Evolutionary conservation across 352 stramenopile species (phyloP), one percentile per base, ranked within the genome.

Genomic region (Discostella stelligera): DNA sequence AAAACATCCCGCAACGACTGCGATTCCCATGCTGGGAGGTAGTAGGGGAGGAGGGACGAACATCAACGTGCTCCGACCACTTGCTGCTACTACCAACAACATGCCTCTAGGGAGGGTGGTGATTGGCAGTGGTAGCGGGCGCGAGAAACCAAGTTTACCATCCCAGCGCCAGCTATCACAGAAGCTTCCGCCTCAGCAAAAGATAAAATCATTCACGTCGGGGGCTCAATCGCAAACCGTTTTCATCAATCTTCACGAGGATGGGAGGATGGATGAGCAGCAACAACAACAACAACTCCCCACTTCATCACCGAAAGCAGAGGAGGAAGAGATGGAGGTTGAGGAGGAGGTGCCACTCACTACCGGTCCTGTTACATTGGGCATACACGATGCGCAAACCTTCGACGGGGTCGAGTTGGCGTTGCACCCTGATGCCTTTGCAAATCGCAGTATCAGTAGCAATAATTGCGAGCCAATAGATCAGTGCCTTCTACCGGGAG

Each of bases 321-420:
- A 61, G 54, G 39, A 23, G 39, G 37, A 21, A 56, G 27, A 18
- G 32, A 13, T 44, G 23, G 39, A 44, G 20, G 39, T 25, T 23
- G 20, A 37, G 25, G n/a, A 50, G 18, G 71, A 80, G 16, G 52
- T 73, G 32, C 53, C 78, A 61, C 65, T 85, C 3, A 86, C 77
- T 23, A 83, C 83, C 66, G 79, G 67, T 5, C 71, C 91, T 5
- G 14, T 93, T 27, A 90, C 88, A 37, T 66, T 93, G 54, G 91
- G 84, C 56, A 70, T 93, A 20, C 88, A 93, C 58, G 88, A 93
- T 65, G 77, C 82, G 20, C 77, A 91, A 46, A 89, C 86, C 16
- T 92, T 92, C 75, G 86, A 91, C 48, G 86, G 85, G 10, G 79
- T 83, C 5, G 88, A 93, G 74, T 75, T 93, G 60, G 86, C 80